Base-by-base conservation (phyloP, 2,329 filamentous ascomycete species). In the Furcasterigmium sp. region DNA sequence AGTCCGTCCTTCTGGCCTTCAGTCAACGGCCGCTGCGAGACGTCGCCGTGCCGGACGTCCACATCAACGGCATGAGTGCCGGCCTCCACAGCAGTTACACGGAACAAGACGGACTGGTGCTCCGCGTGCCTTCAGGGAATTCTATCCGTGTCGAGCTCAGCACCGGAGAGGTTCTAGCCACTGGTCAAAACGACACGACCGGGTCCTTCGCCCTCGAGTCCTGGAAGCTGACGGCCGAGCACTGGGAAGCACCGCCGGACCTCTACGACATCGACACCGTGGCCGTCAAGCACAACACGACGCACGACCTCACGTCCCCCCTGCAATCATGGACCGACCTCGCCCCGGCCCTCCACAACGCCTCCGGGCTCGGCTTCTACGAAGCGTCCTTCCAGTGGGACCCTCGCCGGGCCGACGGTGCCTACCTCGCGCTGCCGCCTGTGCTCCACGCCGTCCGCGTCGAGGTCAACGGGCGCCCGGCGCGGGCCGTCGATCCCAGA, bases 301-400 rank as follows among this genome's bases (percentile, higher is more conserved):
- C 42, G 1, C 47, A 47, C 8, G n/a, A 37, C 14, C 21, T 49
- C 5, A 19, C 14, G 2, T 6, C 5, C 7, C 26, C 37, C 6
- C 26, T 49, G 9, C 18, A 37, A 2, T 45, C 45, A 4, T 49
- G 45, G 47, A 30, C 20, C 0, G 35, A 42, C 3, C 42, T 49
- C 11, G n/a, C n/a, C n/a, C 23, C 39, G 5, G 37, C 14, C 4
- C 34, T 43, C n/a, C 15, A 21, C 7, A 42, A 47, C 21, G 35
- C 23, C 5, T 47, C 45, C 17, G 47, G 47, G 7, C 17, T 46
- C 13, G 47, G 47, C 25, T 47, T 47, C 25, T 45, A 47, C 17
- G 21, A 6, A 3, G 17, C 47, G 4, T 37, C 26, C 7, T 47
- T 49, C 17, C 28, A 21, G 15, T 49, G 47, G 47, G 30, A 35